Evolutionary conservation across 441 rosid genomes (phyloP), one percentile per base, ranked within the genome.

Genomic region (Eruca vesicaria): DNA sequence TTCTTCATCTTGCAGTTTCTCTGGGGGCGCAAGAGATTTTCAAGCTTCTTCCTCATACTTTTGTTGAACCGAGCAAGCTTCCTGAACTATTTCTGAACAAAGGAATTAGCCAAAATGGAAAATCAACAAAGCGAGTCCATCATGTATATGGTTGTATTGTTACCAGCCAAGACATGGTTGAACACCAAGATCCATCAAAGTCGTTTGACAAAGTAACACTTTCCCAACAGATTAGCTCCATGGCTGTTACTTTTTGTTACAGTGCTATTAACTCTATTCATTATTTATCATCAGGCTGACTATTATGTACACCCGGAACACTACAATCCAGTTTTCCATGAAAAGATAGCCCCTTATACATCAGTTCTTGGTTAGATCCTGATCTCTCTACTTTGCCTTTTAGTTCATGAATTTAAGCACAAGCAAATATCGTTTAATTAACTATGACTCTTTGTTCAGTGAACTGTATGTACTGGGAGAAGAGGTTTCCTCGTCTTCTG

Each of bases 391-490:
- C 31, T 31, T 48, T 16, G 28, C 36, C 15, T 71, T 72, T 36
- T 58, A 58, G 3, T 58, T 20, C 55, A 57, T 26, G 66, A 50
- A 52, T 2, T 48, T 48, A 7, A 10, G 0, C 16, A 48, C 16
- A 48, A 48, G 4, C 0, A 48, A 0, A 2, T 48, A 48, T 48
- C 21, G 16, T 16, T 1, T n/a, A n/a, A n/a, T 7, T 28, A 67
- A 56, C 61, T 59, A 56, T 64, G 52, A 69, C 48, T 71, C 53
- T 75, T 4, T 18, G 48, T 78, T 72, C 84, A 95, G 99, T 95
- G 56, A 95, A 95, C 82, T 92, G 99, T 86, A 89, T 93, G 93
- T 95, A 95, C 64, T 95, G 99, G 99, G 99, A 95, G 80, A 83
- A 83, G 78, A 84, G 98, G 73, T 95, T 89, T 86, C 98, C 97